These are phyloP conservation scores for Penicillium coffeae DNA, from an alignment of 495 filamentous ascomycete species.

Conservation along the genomic window DNA sequence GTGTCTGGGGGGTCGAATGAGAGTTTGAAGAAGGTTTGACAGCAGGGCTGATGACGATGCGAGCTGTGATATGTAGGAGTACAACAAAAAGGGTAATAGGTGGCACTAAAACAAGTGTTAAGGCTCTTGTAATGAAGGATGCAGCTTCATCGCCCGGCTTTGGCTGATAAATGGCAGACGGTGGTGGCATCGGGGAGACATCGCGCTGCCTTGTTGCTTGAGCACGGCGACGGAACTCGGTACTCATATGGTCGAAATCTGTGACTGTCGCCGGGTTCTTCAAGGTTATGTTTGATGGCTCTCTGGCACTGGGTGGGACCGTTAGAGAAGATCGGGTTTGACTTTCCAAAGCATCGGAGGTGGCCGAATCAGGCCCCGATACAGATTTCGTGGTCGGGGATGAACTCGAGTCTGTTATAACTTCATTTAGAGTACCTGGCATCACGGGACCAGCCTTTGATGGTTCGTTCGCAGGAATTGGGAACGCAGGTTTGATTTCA, in stretches of 20 bases:
- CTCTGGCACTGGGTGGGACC: slow-evolving; percentile 1
- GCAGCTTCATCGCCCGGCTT: slow-evolving; percentile 52
- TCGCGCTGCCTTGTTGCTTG: slow-evolving; percentile 53
- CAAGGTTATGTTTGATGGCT: background rate
- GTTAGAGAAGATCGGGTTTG: slow-evolving; percentile 2
- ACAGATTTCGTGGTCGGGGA: too few relatives aligned
- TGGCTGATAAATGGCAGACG: slow-evolving; percentile 61
- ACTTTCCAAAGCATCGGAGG: background rate
- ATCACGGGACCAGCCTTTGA: too few relatives aligned
- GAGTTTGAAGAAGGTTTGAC: slow-evolving; percentile 17
- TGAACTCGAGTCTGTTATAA: too few relatives aligned
- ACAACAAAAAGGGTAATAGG: slow-evolving; percentile 70
- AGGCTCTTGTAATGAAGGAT: slow-evolving; percentile 69
- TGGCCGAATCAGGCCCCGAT: too few relatives aligned
- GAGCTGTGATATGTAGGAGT: slow-evolving; percentile 75
- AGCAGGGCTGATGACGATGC: slow-evolving; percentile 58
- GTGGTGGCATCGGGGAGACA: slow-evolving; percentile 66
- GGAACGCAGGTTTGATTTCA: background rate
- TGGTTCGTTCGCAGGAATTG: background rate
- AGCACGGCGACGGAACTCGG: slow-evolving; percentile 50
- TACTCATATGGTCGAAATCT: slow-evolving; percentile 44
- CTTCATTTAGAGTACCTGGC: too few relatives aligned
- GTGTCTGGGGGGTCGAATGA: slow-evolving; percentile 1
- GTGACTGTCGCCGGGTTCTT: slow-evolving; percentile 25
- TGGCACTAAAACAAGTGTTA: slow-evolving; percentile 68